Evolutionary conservation across 1,139 yeast species (phyloP).

Genomic region (Pneumocystis carinii): DNA sequence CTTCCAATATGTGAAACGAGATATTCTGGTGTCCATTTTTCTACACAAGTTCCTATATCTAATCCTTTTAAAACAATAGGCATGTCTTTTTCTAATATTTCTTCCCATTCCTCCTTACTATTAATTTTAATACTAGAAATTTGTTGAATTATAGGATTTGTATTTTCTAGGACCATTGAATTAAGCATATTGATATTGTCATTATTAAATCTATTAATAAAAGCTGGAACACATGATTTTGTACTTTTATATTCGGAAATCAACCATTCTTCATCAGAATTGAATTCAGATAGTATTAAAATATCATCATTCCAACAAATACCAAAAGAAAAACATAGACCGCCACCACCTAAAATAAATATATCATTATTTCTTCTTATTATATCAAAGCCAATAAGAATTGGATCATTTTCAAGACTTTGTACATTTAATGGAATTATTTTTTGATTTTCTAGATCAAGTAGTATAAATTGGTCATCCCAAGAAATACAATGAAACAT

Average conservation of each 20-base stretch:
- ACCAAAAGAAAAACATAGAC: slow-evolving; percentile 74
- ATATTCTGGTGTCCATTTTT: slow-evolving; percentile 23
- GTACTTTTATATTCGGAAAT: not conserved
- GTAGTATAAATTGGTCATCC: slow-evolving; percentile 27
- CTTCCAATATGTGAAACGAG: slow-evolving; percentile 20
- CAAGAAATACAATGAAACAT: slow-evolving; percentile 29
- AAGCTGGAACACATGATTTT: not conserved
- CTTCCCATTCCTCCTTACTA: slow-evolving; percentile 12
- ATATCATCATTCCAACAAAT: slow-evolving; percentile 40
- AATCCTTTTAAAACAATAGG: slow-evolving; percentile 18
- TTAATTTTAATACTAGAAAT: not conserved
- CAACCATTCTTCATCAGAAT: not conserved
- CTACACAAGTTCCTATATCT: slow-evolving; percentile 20
- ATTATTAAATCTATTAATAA: not conserved
- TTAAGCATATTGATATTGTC: not conserved
- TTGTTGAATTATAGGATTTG: not conserved
- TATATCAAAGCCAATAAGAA: slow-evolving; percentile 47
- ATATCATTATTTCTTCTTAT: slow-evolving; percentile 17
- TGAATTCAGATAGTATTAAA: slow-evolving; percentile 10
- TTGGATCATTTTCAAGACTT: slow-evolving; percentile 31
- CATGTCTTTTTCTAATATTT: slow-evolving; percentile 6
- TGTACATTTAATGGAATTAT: slow-evolving; percentile 1
- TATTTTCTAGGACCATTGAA: not conserved
- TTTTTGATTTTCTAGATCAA: slow-evolving; percentile 20
- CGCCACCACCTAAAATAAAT: slow-evolving; percentile 54